These are phyloP conservation scores for Friedmanniomyces simplex DNA, from an alignment of 495 filamentous ascomycete species.

Conservation along the genomic window DNA sequence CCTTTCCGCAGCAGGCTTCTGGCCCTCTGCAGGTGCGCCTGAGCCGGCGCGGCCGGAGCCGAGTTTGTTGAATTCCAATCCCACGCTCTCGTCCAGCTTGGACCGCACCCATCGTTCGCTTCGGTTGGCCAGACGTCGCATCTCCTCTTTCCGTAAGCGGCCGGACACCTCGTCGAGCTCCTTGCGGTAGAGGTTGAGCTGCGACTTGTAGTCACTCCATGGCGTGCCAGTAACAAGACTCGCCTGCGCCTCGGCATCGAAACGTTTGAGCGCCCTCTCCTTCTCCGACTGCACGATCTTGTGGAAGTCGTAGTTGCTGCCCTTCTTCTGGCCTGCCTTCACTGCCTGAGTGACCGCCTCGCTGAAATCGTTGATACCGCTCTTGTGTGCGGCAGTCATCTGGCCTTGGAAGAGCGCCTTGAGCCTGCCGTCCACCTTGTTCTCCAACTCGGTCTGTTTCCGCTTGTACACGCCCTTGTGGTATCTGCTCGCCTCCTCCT, in stretches of 20 bases:
- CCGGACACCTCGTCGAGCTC: slow-evolving; percentile 80
- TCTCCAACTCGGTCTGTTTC: slow-evolving; percentile 75
- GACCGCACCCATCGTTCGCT: slow-evolving; percentile 89
- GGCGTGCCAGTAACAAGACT: slow-evolving; percentile 63
- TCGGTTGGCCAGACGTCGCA: slow-evolving; percentile 79
- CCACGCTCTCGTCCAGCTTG: slow-evolving; percentile 74
- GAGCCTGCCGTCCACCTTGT: slow-evolving; percentile 73
- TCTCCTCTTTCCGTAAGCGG: slow-evolving; percentile 80
- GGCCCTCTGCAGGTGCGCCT: slow-evolving; percentile 66
- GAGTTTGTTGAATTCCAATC: slow-evolving; percentile 88
- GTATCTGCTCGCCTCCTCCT: slow-evolving; percentile 81
- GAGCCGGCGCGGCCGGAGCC: slow-evolving; percentile 73
- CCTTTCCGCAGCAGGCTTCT: slow-evolving; percentile 61
- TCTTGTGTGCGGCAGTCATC: slow-evolving; percentile 76
- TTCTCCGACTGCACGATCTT: slow-evolving; percentile 84
- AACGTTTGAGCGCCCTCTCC: slow-evolving; percentile 58
- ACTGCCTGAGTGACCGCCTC: slow-evolving; percentile 75
- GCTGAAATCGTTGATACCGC: slow-evolving; percentile 75
- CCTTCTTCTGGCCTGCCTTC: slow-evolving; percentile 84
- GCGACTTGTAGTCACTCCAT: slow-evolving; percentile 67
- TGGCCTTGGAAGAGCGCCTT: slow-evolving; percentile 83
- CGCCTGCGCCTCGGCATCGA: slow-evolving; percentile 63
- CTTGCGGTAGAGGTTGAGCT: slow-evolving; percentile 54
- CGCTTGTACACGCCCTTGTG: slow-evolving; percentile 87
- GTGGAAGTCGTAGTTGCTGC: slow-evolving; percentile 81